Evolutionary conservation across 1,139 yeast species (phyloP).

Genomic region (Yamadazyma epiphylla): DNA sequence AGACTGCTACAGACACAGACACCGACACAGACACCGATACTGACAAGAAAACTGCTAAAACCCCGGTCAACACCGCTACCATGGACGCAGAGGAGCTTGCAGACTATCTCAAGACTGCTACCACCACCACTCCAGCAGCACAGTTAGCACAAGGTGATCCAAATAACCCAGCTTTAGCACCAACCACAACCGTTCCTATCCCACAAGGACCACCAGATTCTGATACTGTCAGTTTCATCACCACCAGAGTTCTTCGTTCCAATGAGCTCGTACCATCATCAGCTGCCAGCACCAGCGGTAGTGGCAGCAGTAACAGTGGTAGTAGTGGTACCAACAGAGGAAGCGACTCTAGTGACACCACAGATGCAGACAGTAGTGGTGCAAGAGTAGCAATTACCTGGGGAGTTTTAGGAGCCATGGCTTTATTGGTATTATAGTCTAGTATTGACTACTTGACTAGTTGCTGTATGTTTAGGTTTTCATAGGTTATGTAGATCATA

Average conservation of each 20-base stretch:
- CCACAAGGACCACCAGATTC: slow-evolving; percentile 11
- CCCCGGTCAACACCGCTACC: slow-evolving; percentile 5
- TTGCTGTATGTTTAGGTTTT: too few relatives aligned
- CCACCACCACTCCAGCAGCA: slow-evolving; percentile 8
- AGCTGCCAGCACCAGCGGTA: slow-evolving; percentile 6
- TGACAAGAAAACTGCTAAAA: slow-evolving; percentile 1
- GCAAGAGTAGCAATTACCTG: neutral
- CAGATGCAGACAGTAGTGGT: neutral
- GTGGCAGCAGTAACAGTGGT: slow-evolving; percentile 7
- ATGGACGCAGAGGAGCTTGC: slow-evolving; percentile 12
- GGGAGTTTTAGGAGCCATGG: neutral
- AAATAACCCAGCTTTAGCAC: slow-evolving; percentile 5
- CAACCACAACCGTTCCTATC: slow-evolving; percentile 4
- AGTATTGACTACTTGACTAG: too few relatives aligned
- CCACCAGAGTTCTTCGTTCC: slow-evolving; percentile 15
- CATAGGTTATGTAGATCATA: too few relatives aligned
- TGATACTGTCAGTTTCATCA: slow-evolving; percentile 16
- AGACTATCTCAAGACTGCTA: slow-evolving; percentile 7
- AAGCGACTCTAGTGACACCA: neutral
- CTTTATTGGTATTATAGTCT: neutral
- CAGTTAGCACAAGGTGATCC: slow-evolving; percentile 4
- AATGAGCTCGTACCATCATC: slow-evolving; percentile 2
- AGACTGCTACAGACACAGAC: slow-evolving; percentile 10
- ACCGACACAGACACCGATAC: slow-evolving; percentile 9
- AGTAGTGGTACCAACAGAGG: slow-evolving; percentile 6